Percentiles rank a stretch among this genome's conserved stretches.
Evolutionary conservation across 345 rosid genomes (phyloP).

Genomic region (Euphorbia peplus): DNA sequence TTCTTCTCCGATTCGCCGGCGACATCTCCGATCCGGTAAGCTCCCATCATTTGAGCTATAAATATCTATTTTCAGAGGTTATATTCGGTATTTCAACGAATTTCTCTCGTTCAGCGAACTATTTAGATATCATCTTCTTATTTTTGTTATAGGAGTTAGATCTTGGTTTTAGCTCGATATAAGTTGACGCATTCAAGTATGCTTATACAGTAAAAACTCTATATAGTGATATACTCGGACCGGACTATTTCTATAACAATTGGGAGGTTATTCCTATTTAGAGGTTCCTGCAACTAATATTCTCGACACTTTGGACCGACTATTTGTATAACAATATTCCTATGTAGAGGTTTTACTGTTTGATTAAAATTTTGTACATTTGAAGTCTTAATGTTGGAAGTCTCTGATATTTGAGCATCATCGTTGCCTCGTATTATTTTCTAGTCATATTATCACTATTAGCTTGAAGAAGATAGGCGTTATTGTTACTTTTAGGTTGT

Average conservation of each 20-base stretch:
- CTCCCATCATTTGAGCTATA: not conserved
- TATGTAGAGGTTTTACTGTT: too few species aligned
- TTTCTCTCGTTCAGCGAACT: not conserved
- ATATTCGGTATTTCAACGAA: not conserved
- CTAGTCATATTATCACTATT: not conserved
- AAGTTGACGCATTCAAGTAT: not conserved
- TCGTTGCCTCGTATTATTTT: not conserved
- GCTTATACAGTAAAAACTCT: too few species aligned
- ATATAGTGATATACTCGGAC: too few species aligned
- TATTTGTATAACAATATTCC: too few species aligned
- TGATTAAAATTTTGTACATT: not conserved
- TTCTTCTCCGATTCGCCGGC: conserved; percentile 5
- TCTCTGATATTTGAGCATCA: not conserved
- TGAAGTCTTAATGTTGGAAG: not conserved
- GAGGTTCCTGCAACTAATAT: too few species aligned
- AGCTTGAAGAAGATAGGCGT: not conserved
- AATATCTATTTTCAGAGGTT: not conserved
- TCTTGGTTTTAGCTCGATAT: not conserved
- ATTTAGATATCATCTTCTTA: not conserved
- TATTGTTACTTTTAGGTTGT: not conserved
- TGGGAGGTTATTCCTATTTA: too few species aligned
- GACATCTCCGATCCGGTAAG: conserved; percentile 30
- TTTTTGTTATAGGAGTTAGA: not conserved
- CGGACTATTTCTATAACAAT: too few species aligned
- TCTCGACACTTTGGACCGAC: too few species aligned